A percentile compares a stretch with the other conserved stretches of the same genome.
These are phyloP conservation scores for Populus hybrid DNA, from an alignment of 441 rosid species.

Conservation along the genomic window DNA sequence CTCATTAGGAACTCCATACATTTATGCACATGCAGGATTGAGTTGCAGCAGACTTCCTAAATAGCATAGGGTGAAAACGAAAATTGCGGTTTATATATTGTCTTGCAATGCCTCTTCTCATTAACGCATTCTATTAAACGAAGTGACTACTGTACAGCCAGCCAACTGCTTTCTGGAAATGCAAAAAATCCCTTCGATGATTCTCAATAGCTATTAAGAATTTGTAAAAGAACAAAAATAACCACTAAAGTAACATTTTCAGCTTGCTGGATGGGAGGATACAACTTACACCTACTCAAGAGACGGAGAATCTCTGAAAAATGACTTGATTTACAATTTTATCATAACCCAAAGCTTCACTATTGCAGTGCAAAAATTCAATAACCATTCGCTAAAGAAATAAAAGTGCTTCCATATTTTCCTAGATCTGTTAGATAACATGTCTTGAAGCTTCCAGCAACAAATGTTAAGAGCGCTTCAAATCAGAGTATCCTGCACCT, in stretches of 20 bases:
- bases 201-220: neutral
- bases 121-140: neutral
- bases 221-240: neutral
- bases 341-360: neutral
- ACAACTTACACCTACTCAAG: neutral
- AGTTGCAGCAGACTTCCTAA: neutral
- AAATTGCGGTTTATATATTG: neutral
- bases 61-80: neutral
- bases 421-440: conserved; percentile 5
- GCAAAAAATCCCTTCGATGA: neutral
- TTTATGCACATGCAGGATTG: neutral
- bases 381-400: conserved; percentile 3
- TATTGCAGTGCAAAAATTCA: conserved; percentile 11
- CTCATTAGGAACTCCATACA: neutral
- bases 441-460: conserved; percentile 17
- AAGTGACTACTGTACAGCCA: neutral
- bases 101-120: neutral
- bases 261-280: neutral
- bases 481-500: conserved; percentile 65
- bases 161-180: neutral
- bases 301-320: neutral
- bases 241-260: neutral
- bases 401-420: neutral
- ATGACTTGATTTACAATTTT: conserved; percentile 10
- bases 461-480: conserved; percentile 3